Evolutionary conservation across 169 alveolate species (phyloP).

Genomic region (Cyclospora cayetanensis): DNA sequence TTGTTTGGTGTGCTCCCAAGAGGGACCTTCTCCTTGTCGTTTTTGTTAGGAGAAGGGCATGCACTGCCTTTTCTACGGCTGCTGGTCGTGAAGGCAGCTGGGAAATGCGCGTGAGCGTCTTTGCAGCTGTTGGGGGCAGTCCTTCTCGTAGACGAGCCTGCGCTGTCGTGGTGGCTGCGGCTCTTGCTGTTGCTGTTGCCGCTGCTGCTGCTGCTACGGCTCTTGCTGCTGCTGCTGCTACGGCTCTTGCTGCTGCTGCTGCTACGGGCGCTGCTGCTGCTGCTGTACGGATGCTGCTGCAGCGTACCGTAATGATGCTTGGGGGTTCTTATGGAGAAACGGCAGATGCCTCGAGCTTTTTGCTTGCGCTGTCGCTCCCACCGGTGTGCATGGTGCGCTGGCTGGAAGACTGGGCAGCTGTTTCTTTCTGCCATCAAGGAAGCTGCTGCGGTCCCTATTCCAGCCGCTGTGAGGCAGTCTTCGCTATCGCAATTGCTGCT

Average conservation of each 20-base stretch:
- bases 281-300: conserved; percentile 42
- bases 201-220: neutral
- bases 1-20: neutral
- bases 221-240: neutral
- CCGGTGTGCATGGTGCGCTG: too few relatives aligned
- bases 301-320: neutral
- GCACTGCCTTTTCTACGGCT: neutral
- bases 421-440: too few relatives aligned
- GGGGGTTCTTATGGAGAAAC: neutral
- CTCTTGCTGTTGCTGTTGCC: neutral
- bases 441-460: neutral
- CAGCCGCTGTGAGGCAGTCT: neutral
- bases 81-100: conserved; percentile 17
- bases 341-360: neutral
- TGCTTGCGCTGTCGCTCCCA: too few relatives aligned
- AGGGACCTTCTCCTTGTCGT: neutral
- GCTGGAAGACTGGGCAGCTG: too few relatives aligned
- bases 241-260: neutral
- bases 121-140: neutral
- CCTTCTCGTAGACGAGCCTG: neutral
- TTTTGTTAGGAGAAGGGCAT: neutral
- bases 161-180: neutral
- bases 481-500: neutral
- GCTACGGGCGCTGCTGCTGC: neutral
- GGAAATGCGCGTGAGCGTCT: neutral